phyloP scores from a whole-genome alignment of 306 rosid species.

The cucumber (Cucumis sativus) region Cucumber_9930_V3 NC_026657.2:29776001-29776500 shows the following conservation, averaged over 20 bases:
- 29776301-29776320: slow-evolving; percentile 84
- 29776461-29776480: slow-evolving; percentile 20
- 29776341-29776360: slow-evolving; percentile 73
- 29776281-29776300: slow-evolving; percentile 47
- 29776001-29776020: slow-evolving; percentile 40
- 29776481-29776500: slow-evolving; percentile 98
- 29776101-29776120: slow-evolving; percentile 91
- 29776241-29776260: slow-evolving; percentile 7
- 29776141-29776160: slow-evolving; percentile 89
- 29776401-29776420: slow-evolving; percentile 5
- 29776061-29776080: slow-evolving; percentile 93
- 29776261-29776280: slow-evolving; percentile 17
- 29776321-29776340: slow-evolving; percentile 98
- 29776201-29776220: slow-evolving; percentile 7
- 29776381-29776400: slow-evolving; percentile 75
- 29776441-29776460: background rate
- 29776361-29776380: slow-evolving; percentile 79
- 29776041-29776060: slow-evolving; percentile 82
- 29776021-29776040: slow-evolving; percentile 84
- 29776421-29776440: background rate
- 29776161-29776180: slow-evolving; percentile 70
- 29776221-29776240: slow-evolving; percentile 6
- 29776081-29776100: slow-evolving; percentile 92
- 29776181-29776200: slow-evolving; percentile 12
- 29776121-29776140: slow-evolving; percentile 90